Conservation (phyloP, 2,329 filamentous ascomycete genomes). For the Microsporum ferrugineum region DNA sequence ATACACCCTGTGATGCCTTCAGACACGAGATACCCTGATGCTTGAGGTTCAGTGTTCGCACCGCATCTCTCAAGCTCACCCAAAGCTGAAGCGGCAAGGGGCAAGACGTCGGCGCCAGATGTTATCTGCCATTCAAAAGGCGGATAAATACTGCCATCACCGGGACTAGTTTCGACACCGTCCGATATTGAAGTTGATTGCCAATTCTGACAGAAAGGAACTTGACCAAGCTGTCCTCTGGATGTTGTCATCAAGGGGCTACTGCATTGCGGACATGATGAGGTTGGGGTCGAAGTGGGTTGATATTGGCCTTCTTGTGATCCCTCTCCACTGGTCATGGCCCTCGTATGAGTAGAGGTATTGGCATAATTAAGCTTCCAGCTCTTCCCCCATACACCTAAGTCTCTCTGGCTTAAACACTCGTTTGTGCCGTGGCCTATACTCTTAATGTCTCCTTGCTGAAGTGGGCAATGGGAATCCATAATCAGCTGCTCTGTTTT, state of each 20-base stretch:
- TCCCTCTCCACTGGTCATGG: neutral
- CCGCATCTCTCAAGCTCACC: neutral
- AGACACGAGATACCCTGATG: neutral
- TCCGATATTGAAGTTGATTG: neutral
- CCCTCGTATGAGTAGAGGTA: neutral
- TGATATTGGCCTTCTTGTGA: neutral
- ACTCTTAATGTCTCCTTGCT: neutral
- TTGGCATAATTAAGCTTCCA: neutral
- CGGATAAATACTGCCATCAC: neutral
- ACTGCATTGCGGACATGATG: neutral
- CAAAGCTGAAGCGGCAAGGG: neutral
- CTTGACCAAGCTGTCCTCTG: neutral
- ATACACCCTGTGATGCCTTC: neutral
- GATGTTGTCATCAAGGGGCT: neutral
- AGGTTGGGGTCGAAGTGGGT: neutral
- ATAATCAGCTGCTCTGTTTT: neutral
- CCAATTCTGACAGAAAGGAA: neutral
- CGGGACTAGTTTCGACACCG: neutral
- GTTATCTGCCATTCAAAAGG: neutral
- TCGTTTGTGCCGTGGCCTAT: neutral
- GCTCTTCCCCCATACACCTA: neutral
- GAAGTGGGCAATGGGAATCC: neutral
- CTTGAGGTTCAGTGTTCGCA: neutral
- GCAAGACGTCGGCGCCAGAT: neutral
- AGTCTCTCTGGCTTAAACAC: neutral